These are phyloP conservation scores for Didymella keratinophila DNA, from an alignment of 2,329 filamentous ascomycete species.

Conservation along the genomic window DNA sequence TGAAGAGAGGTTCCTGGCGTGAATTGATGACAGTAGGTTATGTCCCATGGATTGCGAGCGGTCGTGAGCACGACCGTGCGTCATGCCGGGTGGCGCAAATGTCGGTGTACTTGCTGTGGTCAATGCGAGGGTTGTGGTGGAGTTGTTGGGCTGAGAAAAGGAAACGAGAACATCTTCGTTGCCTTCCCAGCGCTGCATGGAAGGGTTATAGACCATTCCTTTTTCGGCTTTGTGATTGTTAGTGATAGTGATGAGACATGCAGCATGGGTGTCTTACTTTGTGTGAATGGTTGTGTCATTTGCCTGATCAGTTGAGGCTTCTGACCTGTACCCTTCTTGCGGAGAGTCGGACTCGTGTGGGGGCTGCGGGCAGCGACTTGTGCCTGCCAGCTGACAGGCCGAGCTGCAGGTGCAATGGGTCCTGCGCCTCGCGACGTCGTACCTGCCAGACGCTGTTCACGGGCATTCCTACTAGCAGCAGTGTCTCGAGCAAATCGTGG, in stretches of 20 bases:
- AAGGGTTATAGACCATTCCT: constrained; percentile 95
- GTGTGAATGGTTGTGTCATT: constrained; percentile 77
- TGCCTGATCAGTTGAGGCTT: constrained; percentile 92
- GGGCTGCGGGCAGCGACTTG: constrained; percentile 61
- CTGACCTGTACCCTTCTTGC: constrained; percentile 61
- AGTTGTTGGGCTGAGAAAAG: constrained; percentile 65
- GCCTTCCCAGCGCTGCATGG: constrained; percentile 89
- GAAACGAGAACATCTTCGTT: constrained; percentile 85
- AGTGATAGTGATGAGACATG: constrained; percentile 16
- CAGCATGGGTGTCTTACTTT: constrained; percentile 67
- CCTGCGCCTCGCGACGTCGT: constrained; percentile 56
- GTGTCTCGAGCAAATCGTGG: constrained; percentile 73
- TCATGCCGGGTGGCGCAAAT: constrained; percentile 45
- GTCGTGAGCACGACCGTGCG: constrained; percentile 43
- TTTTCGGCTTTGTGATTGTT: constrained; percentile 71
- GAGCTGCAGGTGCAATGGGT: constrained; percentile 55
- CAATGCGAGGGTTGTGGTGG: constrained; percentile 57
- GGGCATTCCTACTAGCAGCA: constrained; percentile 69
- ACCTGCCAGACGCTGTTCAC: constrained; percentile 65
- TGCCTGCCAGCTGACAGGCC: constrained; percentile 67
- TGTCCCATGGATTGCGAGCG: constrained; percentile 51
- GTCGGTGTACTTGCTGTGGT: constrained; percentile 52
- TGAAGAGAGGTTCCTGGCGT: constrained; percentile 48
- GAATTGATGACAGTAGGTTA: constrained; percentile 50
- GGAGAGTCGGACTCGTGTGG: constrained; percentile 58